These are phyloP conservation scores for Candida taoyuanica DNA, from an alignment of 805 yeast species.

Conservation along the genomic window DNA sequence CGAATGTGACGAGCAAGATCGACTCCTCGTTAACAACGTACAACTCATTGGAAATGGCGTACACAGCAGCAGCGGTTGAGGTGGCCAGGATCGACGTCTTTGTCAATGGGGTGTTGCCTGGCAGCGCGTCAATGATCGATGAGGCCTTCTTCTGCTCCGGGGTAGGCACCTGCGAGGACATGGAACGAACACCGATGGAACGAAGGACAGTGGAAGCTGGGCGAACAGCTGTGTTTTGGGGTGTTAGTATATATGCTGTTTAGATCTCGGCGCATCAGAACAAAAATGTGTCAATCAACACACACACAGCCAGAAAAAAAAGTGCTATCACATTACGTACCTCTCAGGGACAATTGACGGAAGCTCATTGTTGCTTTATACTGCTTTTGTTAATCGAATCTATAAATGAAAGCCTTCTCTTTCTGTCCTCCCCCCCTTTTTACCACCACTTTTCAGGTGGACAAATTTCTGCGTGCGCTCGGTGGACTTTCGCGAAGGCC, in stretches of 20 bases:
- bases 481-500: no score
- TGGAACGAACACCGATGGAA: conserved; percentile 55
- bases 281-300: background rate
- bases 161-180: conserved; percentile 50
- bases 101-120: conserved; percentile 82
- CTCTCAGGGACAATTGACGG: conserved; percentile 29
- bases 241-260: conserved; percentile 6
- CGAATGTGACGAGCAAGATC: conserved; percentile 74
- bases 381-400: no score
- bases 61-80: conserved; percentile 87
- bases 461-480: conserved; percentile 10
- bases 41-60: conserved; percentile 90
- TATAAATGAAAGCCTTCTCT: no score
- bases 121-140: conserved; percentile 85
- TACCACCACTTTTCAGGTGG: conserved; percentile 3
- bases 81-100: conserved; percentile 96
- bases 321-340: conserved; percentile 24
- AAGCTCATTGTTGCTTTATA: conserved; percentile 17
- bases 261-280: background rate
- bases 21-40: conserved; percentile 94
- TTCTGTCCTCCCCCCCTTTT: no score
- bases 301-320: background rate
- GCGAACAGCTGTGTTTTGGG: conserved; percentile 17
- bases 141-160: conserved; percentile 89
- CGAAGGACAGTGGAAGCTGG: conserved; percentile 30